phyloP scores from a whole-genome alignment of 495 filamentous ascomycete species.

The Penicillium diatomitis region DNA sequence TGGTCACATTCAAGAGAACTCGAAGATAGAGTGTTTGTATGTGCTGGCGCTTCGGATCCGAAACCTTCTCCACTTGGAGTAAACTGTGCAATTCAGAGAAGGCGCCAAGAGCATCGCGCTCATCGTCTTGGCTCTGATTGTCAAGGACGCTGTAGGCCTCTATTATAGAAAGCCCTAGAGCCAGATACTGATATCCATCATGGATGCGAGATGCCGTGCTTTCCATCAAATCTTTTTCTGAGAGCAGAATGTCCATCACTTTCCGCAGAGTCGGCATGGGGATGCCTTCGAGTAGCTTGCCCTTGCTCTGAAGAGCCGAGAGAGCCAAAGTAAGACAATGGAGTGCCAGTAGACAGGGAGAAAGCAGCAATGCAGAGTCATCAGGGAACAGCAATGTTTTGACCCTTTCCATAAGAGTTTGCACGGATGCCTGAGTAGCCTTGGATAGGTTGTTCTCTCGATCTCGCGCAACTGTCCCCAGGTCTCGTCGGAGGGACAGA shows the following conservation, averaged over 20 bases:
- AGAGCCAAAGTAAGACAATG: slow-evolving; percentile 22
- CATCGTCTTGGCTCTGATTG: slow-evolving; percentile 11
- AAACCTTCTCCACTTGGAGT: slow-evolving; percentile 9
- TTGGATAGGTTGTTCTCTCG: slow-evolving; percentile 19
- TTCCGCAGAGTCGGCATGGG: slow-evolving; percentile 15
- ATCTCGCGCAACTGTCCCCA: slow-evolving; percentile 12
- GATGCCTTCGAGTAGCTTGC: slow-evolving; percentile 16
- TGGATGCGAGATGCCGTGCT: not conserved
- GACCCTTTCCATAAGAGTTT: slow-evolving; percentile 14
- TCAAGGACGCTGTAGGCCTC: slow-evolving; percentile 45
- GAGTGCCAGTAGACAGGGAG: slow-evolving; percentile 24
- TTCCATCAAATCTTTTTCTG: slow-evolving; percentile 3
- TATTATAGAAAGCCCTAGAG: slow-evolving; percentile 49
- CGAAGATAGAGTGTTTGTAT: slow-evolving; percentile 43
- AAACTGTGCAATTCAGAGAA: slow-evolving; percentile 24
- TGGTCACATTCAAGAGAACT: slow-evolving; percentile 79
- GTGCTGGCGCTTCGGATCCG: slow-evolving; percentile 7
- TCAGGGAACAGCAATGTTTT: slow-evolving; percentile 16
- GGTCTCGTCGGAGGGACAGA: slow-evolving; percentile 19
- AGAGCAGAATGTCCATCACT: slow-evolving; percentile 21
- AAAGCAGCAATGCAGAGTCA: slow-evolving; percentile 10
- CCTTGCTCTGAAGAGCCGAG: slow-evolving; percentile 18
- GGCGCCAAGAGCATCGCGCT: slow-evolving; percentile 16
- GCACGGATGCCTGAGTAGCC: slow-evolving; percentile 20
- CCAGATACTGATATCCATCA: slow-evolving; percentile 11